Conservation (phyloP, 75 land plant genomes). For the Sequoiadendron giganteum region DNA sequence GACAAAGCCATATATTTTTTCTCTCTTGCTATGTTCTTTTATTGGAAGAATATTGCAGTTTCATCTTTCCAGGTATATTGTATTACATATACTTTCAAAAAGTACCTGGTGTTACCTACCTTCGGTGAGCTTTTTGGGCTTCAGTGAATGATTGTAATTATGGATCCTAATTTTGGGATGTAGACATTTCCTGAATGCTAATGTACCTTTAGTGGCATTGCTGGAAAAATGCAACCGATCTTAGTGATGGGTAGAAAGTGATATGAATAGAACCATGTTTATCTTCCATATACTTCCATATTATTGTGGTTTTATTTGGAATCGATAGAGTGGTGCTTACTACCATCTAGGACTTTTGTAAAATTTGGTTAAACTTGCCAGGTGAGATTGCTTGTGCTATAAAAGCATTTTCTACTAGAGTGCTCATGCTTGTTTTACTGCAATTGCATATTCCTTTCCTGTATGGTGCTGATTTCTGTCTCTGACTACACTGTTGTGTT, state of each 20-base stretch:
- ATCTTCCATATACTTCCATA: neutral
- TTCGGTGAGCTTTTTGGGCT: neutral
- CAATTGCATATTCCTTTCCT: constrained; percentile 2
- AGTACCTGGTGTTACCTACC: neutral
- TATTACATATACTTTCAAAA: neutral
- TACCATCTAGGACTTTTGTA: neutral
- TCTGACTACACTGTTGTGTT: neutral
- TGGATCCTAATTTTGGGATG: neutral
- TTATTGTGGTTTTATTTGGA: neutral
- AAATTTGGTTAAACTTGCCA: neutral
- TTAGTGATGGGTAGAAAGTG: neutral
- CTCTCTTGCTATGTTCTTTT: neutral
- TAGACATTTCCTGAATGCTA: constrained; percentile 1
- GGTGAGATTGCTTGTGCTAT: neutral
- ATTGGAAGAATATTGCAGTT: constrained; percentile 5
- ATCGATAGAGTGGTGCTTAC: neutral
- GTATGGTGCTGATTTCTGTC: neutral
- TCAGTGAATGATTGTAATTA: neutral
- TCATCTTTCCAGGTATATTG: neutral
- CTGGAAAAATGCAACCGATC: neutral
- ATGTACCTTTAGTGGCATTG: neutral
- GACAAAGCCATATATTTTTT: neutral
- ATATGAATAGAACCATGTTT: neutral
- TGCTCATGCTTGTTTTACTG: neutral
- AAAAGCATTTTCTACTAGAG: neutral